Evolutionary conservation across 352 stramenopile species (phyloP).

Genomic region (Globisporangium perplexum): DNA sequence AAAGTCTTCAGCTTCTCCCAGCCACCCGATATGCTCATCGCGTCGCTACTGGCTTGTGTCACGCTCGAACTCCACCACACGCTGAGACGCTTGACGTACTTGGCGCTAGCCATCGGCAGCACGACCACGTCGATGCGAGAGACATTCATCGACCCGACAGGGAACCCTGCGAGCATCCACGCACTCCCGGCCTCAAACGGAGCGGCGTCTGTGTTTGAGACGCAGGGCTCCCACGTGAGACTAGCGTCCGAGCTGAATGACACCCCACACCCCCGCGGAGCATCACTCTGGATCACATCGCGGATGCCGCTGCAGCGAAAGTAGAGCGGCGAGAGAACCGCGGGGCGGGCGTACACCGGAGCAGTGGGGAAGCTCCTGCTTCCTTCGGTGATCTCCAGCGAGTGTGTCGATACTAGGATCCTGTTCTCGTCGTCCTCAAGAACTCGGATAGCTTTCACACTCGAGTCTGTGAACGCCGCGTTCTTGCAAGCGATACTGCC

Average conservation of each 20-base stretch:
- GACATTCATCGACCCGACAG: conserved; percentile 19
- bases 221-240: conserved; percentile 32
- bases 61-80: conserved; percentile 36
- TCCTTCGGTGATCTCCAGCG: conserved; percentile 44
- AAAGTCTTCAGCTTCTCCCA: conserved; percentile 34
- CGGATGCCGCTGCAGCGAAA: conserved; percentile 27
- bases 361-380: conserved; percentile 39
- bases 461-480: conserved; percentile 38
- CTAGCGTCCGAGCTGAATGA: conserved; percentile 12
- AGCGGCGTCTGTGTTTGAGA: conserved; percentile 21
- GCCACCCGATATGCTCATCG: conserved; percentile 17
- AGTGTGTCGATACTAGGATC: conserved; percentile 40
- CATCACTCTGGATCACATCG: conserved; percentile 12
- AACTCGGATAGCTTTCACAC: conserved; percentile 41
- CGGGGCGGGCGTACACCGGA: conserved; percentile 21
- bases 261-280: conserved; percentile 5
- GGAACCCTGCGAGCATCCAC: conserved; percentile 55
- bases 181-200: conserved; percentile 33
- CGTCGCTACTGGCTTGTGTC: conserved; percentile 8
- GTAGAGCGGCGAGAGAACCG: conserved; percentile 17
- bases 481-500: conserved; percentile 18
- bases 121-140: conserved; percentile 34
- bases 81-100: conserved; percentile 40
- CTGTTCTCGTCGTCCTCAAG: conserved; percentile 63
- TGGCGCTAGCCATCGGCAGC: conserved; percentile 30